Evolutionary conservation across 2,329 filamentous ascomycete genomes (phyloP), one percentile per base, ranked within the genome.

Genomic region (Chaetomium sp.): DNA sequence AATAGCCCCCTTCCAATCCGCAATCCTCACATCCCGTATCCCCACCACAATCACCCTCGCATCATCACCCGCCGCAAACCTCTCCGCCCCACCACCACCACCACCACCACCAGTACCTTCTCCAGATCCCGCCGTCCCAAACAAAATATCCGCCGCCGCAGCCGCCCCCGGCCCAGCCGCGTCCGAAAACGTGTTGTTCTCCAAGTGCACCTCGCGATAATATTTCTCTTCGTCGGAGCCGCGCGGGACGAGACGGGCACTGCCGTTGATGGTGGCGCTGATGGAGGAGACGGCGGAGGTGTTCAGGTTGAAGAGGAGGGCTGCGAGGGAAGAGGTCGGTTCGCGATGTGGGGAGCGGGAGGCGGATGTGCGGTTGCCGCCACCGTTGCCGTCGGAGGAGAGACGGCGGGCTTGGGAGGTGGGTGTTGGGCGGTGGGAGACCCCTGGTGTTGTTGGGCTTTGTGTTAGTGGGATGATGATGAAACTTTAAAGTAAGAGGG

Each of bases 1-100:
- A 4, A 97, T 90, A 11, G 85, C 83, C n/a, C 94, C 92, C 75
- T 96, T 96, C 88, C 88, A 96, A 70, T 96, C 94, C 62, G 88
- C 91, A 65, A 95, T 95, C 66, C 91, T 81, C 49, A 94, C 91
- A 68, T 91, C 89, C 65, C 80, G 81, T 64, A 97, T 89, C 64
- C 80, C 82, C 6, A 97, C 94, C 5, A 92, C 81, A 37, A 97
- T 89, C 6, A 96, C 91, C 49, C 88, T 80, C 1, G 95, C 91
- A 68, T 94, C 88, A 66, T 90, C 87, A 3, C 87, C 88, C 40
- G 86, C 87, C 43, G 95, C 81, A 70, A 91, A 89, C 67, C 81
- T 85, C 67, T 81, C 48, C 14, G 35, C 33, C 5, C 41, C 19
- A 8, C 19, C 19, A 42, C 40, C 40, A 12, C 6, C 40, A 12